Conservation (phyloP, 306 rosid genomes). For the Mimosa bimucronata region DNA sequence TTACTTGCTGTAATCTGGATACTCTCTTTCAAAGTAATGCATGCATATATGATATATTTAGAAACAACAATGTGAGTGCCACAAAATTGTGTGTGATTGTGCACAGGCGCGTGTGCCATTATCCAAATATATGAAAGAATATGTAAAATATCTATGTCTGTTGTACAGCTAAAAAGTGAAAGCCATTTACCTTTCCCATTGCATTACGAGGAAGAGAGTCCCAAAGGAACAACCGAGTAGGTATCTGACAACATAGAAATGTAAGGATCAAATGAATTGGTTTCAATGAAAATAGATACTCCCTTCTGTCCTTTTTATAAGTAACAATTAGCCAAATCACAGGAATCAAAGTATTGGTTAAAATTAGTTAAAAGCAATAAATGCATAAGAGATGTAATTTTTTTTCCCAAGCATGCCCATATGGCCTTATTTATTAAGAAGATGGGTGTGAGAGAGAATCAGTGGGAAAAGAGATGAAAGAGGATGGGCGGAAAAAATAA, state of each 20-base stretch:
- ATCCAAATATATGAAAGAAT: not conserved
- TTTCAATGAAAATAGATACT: not conserved
- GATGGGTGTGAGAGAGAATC: no score
- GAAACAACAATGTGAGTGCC: not conserved
- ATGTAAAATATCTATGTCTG: not conserved
- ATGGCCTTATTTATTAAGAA: no score
- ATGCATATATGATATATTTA: not conserved
- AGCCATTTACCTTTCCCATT: constrained; percentile 86
- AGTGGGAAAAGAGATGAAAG: no score
- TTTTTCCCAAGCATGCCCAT: no score
- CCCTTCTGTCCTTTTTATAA: no score
- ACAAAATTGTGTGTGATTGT: not conserved
- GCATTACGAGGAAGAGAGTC: constrained; percentile 88
- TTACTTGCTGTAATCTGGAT: not conserved
- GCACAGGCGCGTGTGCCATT: not conserved
- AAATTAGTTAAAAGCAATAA: no score
- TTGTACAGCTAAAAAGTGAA: not conserved
- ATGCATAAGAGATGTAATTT: no score
- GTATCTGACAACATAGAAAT: constrained; percentile 58
- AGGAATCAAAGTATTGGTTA: no score
- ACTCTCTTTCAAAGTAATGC: not conserved
- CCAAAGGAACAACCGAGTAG: constrained; percentile 69
- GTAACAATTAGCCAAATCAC: no score
- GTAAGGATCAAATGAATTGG: not conserved
- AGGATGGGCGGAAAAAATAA: no score